phyloP scores from a whole-genome alignment of 192 early-diverging fungal genomes.

The Coemansia sp. region DNA sequence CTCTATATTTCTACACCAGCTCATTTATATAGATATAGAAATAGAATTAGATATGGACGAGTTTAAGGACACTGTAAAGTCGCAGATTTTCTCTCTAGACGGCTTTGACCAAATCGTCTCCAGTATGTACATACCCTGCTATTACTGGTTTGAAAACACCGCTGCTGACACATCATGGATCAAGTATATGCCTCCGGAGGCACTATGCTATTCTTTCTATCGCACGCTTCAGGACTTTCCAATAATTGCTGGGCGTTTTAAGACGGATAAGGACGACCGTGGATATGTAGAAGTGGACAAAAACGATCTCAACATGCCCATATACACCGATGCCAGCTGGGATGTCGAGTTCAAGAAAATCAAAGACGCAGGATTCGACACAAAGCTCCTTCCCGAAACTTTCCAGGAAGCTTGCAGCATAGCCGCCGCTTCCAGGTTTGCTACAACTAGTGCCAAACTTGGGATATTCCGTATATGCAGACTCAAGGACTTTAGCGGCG shows the following conservation, averaged over 20 bases:
- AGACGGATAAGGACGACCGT: background rate
- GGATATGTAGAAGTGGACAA: conserved; percentile 6
- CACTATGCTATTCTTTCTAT: conserved; percentile 14
- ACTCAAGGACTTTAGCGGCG: conserved; percentile 23
- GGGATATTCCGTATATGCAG: conserved; percentile 9
- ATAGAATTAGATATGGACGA: conserved; percentile 7
- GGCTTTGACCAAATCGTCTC: conserved; percentile 11
- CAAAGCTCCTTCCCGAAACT: conserved; percentile 4
- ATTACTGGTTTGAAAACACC: conserved; percentile 19
- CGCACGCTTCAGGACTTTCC: conserved; percentile 19
- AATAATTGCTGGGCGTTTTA: conserved; percentile 17
- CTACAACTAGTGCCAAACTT: conserved; percentile 2
- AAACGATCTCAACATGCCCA: conserved; percentile 28
- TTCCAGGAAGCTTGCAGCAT: background rate
- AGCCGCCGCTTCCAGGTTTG: background rate
- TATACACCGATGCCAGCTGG: conserved; percentile 18
- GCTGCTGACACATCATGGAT: background rate
- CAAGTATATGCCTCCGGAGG: conserved; percentile 23
- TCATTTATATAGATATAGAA: background rate
- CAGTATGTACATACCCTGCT: conserved; percentile 12
- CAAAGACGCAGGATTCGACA: conserved; percentile 2
- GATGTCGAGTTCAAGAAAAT: conserved; percentile 7
- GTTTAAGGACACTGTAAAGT: background rate
- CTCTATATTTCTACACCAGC: background rate
- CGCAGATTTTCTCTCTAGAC: conserved; percentile 8